Evolutionary conservation across 2,329 filamentous ascomycete species (phyloP).

Genomic region (Ceratocystis smalleyi): DNA sequence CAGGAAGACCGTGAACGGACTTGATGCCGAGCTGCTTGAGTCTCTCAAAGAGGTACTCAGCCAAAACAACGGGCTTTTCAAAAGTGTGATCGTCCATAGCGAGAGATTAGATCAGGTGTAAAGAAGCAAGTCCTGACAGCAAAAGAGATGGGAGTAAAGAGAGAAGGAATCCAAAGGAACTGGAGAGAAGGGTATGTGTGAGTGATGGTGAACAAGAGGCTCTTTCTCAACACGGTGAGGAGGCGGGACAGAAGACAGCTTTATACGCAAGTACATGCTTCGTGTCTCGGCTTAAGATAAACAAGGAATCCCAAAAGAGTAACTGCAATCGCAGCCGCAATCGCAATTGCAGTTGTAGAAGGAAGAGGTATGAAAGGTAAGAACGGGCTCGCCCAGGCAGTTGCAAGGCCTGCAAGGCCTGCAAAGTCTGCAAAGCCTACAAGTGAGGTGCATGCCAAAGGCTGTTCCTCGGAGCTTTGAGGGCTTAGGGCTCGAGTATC

Average conservation of each 20-base stretch:
- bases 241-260: slow-evolving; percentile 1
- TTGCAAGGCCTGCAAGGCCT: too few species aligned
- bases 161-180: background rate
- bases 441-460: background rate
- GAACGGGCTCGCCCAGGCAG: too few species aligned
- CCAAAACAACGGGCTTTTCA: slow-evolving; percentile 40
- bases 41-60: slow-evolving; percentile 52
- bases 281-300: background rate
- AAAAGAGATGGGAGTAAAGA: background rate
- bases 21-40: slow-evolving; percentile 48
- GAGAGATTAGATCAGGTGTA: background rate
- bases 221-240: background rate
- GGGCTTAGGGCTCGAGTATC: background rate
- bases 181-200: background rate
- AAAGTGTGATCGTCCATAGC: slow-evolving; percentile 21
- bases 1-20: slow-evolving; percentile 53
- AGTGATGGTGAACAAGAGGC: background rate
- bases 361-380: too few species aligned
- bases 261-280: slow-evolving; percentile 7
- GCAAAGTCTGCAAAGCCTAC: too few species aligned
- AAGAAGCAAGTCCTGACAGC: background rate
- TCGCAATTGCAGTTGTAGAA: background rate
- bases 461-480: background rate
- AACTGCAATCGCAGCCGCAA: slow-evolving; percentile 1
- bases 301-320: background rate